Base-by-base conservation (phyloP, 176 grass and related monocot species). In the Saccharum spontaneum region DNA sequence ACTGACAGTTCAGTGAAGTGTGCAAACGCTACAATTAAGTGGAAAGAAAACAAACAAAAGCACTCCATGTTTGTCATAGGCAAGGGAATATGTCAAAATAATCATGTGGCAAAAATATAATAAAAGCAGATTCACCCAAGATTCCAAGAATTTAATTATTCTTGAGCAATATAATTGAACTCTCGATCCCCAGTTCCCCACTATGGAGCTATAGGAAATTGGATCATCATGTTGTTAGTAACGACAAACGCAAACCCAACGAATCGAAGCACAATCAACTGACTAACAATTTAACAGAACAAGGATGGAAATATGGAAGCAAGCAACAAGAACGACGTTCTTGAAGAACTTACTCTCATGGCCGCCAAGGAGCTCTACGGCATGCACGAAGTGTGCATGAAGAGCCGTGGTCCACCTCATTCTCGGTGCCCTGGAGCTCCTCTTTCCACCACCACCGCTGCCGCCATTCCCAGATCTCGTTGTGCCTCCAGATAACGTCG, bases 331-430 rank as follows among this genome's bases (percentile, higher is more conserved):
- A 23, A 43, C 12, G 30, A 43, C 37, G 39, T 74, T 17, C 38
- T 64, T 23, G 49, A 74, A 13, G 54, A 82, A 85, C 89, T 36
- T 93, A 98, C 95, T 98, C 79, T 98, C 95, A 86, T 98, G 96
- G 49, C 96, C 96, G 7, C 96, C 93, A 30, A 98, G 96, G 49
- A 98, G 96, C 78, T 95, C 89, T 2, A 98, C 96, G 5, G 96
- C 96, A 6, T 98, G 93, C 28, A 95, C 93, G 36, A 98, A 98
- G 86, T 98, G 93, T 3, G 96, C 91, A 83, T 98, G 96, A 65
- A 98, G 93, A 3, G 93, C 86, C 22, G 91, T 98, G 24, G 96
- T 98, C 96, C 96, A 98, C 85, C 96, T 80, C 96, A 98, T 98
- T 79, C 96, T 94, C 24, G 96, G 93, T 26, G 96, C 93, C 31